Evolutionary conservation across 768 basidiomycete species (phyloP).

Genomic region (Xanthoconium purpureum): DNA sequence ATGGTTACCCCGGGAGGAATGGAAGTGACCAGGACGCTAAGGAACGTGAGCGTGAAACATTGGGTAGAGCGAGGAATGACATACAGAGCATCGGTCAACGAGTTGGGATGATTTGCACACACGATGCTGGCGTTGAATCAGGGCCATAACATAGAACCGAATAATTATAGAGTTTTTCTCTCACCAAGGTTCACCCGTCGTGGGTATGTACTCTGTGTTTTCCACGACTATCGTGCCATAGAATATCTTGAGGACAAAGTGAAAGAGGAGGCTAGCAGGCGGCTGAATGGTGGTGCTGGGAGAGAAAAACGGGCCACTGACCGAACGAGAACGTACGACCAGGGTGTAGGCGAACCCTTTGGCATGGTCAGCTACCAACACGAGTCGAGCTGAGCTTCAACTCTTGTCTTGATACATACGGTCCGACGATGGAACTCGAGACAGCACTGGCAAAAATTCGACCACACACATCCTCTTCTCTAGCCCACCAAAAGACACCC

Average conservation of each 20-base stretch:
- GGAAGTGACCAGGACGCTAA: conserved; percentile 68
- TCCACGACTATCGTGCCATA: conserved; percentile 88
- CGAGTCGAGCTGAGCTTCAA: not conserved
- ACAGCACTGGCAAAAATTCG: conserved; percentile 78
- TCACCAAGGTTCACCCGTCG: conserved; percentile 73
- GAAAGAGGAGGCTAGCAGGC: conserved; percentile 57
- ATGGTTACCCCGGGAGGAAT: conserved; percentile 61
- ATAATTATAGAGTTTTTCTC: conserved; percentile 10
- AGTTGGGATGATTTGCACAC: conserved; percentile 84
- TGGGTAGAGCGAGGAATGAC: conserved; percentile 19
- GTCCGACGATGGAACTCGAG: conserved; percentile 43
- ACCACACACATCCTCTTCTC: conserved; percentile 73
- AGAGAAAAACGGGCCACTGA: conserved; percentile 22
- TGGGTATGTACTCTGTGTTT: conserved; percentile 66
- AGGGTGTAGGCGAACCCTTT: conserved; percentile 45
- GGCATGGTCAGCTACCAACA: conserved; percentile 25
- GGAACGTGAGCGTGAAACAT: not conserved
- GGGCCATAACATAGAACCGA: not conserved
- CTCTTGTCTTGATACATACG: too few relatives aligned
- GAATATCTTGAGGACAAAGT: conserved; percentile 86
- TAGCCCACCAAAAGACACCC: conserved; percentile 87
- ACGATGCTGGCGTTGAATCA: conserved; percentile 56
- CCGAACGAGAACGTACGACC: conserved; percentile 72
- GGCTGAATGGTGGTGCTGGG: not conserved
- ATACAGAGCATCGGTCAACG: conserved; percentile 82